Evolutionary conservation across 2,329 filamentous ascomycete genomes (phyloP), one percentile per base, ranked within the genome.

Genomic region (Aspergillus tubingensis): DNA sequence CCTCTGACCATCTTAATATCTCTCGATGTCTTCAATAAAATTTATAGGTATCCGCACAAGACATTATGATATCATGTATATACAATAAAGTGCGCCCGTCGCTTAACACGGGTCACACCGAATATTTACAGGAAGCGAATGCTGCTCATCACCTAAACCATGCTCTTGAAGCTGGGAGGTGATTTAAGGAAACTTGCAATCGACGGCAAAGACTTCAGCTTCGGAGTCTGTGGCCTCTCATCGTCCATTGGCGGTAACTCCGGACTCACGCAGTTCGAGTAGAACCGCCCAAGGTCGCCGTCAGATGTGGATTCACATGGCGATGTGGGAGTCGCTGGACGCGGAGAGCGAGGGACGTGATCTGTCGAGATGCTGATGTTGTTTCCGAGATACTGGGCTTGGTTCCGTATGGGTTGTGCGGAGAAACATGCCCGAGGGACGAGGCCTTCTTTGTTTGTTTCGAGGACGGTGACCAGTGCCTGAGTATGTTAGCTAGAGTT

Each of bases 301-400:
- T 55, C 53, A 3, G 53, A 47, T 5, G 15, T 38, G 11, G 25
- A 30, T 8, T 55, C 53, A 0, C 38, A 44, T 8, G 53, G 41
- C 0, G 53, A 44, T 0, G 38, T 38, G 23, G 53, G 30, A 5
- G 23, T 47, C 1, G 41, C 8, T 3, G 39, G 44, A 17, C 53
- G 39, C 3, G 53, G 53, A 11, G 39, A 55, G n/a, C 53, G 39
- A 6, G 53, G 53, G 6, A 55, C n/a, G 1, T 41, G n/a, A n/a
- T 55, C 53, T 3, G 53, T 55, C 4, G 53, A 55, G 25, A 55
- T 55, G 7, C 27, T 39, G 17, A 55, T 43, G 23, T 55, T 55
- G 39, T 44, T 55, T 39, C 53, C 53, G 11, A 55, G 41, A n/a
- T 55, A 55, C 17, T 47, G 53, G 53, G 53, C 53, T 47, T 55